Evolutionary conservation across 2,329 filamentous ascomycete genomes (phyloP).

Genomic region (Colletotrichum salicis): DNA sequence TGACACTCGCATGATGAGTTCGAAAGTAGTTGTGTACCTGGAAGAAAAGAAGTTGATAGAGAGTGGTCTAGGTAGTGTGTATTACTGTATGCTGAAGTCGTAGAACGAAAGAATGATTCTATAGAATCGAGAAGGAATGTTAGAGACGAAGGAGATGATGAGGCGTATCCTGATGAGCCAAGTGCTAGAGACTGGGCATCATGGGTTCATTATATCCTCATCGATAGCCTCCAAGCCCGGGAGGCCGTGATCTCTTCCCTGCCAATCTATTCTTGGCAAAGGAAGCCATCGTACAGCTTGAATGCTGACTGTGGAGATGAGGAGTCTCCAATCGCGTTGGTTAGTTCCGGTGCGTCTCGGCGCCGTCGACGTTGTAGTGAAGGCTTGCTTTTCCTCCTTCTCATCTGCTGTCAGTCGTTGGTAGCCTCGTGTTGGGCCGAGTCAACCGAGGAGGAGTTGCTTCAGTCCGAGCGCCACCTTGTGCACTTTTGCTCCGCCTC

Average conservation of each 20-base stretch:
- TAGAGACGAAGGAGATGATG: background rate
- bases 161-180: constrained; percentile 19
- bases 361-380: constrained; percentile 17
- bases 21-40: constrained; percentile 38
- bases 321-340: background rate
- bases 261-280: constrained; percentile 18
- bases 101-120: constrained; percentile 19
- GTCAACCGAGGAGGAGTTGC: background rate
- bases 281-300: background rate
- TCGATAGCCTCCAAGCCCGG: background rate
- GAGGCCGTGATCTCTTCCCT: background rate
- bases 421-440: constrained; percentile 7
- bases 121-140: background rate
- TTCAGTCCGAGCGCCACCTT: constrained; percentile 1
- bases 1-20: constrained; percentile 31
- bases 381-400: constrained; percentile 11
- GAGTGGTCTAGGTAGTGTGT: background rate
- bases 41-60: background rate
- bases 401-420: background rate
- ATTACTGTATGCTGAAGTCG: background rate
- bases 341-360: constrained; percentile 17
- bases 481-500: constrained; percentile 14
- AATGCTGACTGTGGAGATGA: constrained; percentile 19
- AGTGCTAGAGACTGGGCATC: background rate
- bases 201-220: constrained; percentile 24